phyloP scores from a whole-genome alignment of 306 rosid species.

The Acacia melanoxylon region DNA sequence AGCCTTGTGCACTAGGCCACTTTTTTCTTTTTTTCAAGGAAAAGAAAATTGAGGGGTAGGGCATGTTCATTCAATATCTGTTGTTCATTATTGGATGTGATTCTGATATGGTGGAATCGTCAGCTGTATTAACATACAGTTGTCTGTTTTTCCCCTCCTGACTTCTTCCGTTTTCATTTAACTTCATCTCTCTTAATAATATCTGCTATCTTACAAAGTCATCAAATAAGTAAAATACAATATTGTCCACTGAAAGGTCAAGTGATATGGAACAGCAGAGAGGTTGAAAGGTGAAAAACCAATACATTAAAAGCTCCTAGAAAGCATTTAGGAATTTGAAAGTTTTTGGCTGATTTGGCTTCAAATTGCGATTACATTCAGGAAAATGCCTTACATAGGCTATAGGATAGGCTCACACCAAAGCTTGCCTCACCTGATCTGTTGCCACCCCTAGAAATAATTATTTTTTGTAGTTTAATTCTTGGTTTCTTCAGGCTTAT shows the following conservation, averaged over 20 bases:
- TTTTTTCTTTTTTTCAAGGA: too few relatives aligned
- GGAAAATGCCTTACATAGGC: not conserved
- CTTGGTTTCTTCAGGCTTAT: not conserved
- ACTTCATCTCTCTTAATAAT: not conserved
- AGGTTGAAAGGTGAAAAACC: not conserved
- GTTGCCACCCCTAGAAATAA: not conserved
- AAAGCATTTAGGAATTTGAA: not conserved
- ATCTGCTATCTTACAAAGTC: not conserved
- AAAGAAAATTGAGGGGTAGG: not conserved
- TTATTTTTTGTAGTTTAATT: not conserved
- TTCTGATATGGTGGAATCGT: not conserved
- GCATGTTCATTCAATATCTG: not conserved
- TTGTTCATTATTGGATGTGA: slow-evolving; percentile 26
- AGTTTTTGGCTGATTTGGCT: not conserved
- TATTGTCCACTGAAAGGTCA: not conserved
- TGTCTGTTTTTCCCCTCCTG: not conserved
- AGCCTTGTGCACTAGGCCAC: too few relatives aligned
- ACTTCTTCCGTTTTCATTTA: not conserved
- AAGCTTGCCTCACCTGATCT: not conserved
- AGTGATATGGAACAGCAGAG: not conserved
- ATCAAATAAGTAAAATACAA: not conserved
- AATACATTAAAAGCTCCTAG: not conserved
- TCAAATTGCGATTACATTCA: not conserved
- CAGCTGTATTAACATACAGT: not conserved
- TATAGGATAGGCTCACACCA: not conserved